Percentiles rank a stretch among this genome's conserved stretches.
Conservation (phyloP, 2,329 filamentous ascomycete genomes). For the Lecanoromycetidae sp. region DNA sequence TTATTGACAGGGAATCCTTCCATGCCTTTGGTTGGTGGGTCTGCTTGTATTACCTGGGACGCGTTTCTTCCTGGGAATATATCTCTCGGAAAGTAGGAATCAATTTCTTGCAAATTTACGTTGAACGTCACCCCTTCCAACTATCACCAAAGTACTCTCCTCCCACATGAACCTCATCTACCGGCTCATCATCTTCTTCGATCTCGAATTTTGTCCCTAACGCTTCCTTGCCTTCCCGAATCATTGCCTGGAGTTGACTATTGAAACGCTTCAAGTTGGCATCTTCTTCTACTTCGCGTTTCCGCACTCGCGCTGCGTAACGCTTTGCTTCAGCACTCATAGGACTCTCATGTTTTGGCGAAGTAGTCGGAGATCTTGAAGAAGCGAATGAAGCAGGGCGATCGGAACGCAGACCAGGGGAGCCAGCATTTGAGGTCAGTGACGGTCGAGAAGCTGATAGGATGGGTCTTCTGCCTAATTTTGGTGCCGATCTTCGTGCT, state of each 20-base stretch:
- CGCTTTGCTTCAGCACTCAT: constrained; percentile 55
- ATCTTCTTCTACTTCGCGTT: constrained; percentile 67
- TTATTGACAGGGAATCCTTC: too few relatives aligned
- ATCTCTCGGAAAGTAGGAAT: too few relatives aligned
- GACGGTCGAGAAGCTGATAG: constrained; percentile 28
- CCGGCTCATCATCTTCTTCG: constrained; percentile 28
- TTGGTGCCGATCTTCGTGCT: constrained; percentile 17
- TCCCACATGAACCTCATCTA: constrained; percentile 19
- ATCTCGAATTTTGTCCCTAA: constrained; percentile 63
- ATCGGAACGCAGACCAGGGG: constrained; percentile 30
- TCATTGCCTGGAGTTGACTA: constrained; percentile 69
- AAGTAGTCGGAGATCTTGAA: constrained; percentile 28
- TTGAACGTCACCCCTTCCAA: constrained; percentile 2
- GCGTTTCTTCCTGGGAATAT: too few relatives aligned
- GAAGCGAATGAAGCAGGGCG: constrained; percentile 45
- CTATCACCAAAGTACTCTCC: constrained; percentile 9
- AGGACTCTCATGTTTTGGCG: constrained; percentile 23
- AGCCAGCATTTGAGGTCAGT: constrained; percentile 38
- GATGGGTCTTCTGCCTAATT: constrained; percentile 25
- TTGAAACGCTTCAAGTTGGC: constrained; percentile 70
- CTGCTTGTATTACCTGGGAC: too few relatives aligned
- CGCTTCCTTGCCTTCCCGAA: constrained; percentile 76
- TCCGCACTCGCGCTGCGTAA: constrained; percentile 57
- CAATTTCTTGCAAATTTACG: too few relatives aligned
- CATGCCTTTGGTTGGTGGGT: too few relatives aligned